Evolutionary conservation across 2,329 filamentous ascomycete species (phyloP).

Genomic region (Cladosporium sp.): DNA sequence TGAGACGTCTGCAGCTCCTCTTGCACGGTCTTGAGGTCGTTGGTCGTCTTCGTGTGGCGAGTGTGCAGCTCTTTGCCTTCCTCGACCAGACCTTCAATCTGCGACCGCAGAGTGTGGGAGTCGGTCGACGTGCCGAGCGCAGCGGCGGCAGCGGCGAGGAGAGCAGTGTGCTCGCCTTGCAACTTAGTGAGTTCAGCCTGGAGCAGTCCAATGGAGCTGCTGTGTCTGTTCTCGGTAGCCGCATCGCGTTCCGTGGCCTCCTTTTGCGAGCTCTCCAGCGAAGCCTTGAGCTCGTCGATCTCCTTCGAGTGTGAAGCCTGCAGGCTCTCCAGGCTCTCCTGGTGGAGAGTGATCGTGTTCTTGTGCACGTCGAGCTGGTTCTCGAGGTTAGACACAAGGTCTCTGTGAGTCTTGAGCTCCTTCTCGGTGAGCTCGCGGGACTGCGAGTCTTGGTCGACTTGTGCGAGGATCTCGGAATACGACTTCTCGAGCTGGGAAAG

Average conservation of each 20-base stretch:
- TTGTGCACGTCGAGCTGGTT: slow-evolving; percentile 52
- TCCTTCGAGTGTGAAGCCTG: slow-evolving; percentile 50
- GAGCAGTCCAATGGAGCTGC: slow-evolving; percentile 35
- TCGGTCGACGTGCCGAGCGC: slow-evolving; percentile 59
- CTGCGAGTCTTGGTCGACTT: slow-evolving; percentile 61
- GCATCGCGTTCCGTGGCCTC: slow-evolving; percentile 29
- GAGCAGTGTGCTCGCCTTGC: slow-evolving; percentile 52
- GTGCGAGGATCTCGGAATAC: slow-evolving; percentile 57
- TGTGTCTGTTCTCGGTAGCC: slow-evolving; percentile 32
- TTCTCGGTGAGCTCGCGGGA: slow-evolving; percentile 51
- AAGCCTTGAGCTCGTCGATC: slow-evolving; percentile 56
- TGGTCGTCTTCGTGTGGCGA: slow-evolving; percentile 38
- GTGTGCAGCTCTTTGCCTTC: slow-evolving; percentile 39
- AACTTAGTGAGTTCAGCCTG: slow-evolving; percentile 56
- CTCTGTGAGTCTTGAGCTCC: slow-evolving; percentile 46
- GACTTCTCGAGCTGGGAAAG: slow-evolving; percentile 69
- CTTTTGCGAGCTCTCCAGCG: slow-evolving; percentile 38
- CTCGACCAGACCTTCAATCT: slow-evolving; percentile 39
- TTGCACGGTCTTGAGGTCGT: slow-evolving; percentile 36
- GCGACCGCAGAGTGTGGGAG: slow-evolving; percentile 34
- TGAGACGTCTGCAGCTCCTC: slow-evolving; percentile 38
- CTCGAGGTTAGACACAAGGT: slow-evolving; percentile 50
- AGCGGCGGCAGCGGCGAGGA: slow-evolving; percentile 57
- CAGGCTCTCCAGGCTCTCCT: slow-evolving; percentile 47
- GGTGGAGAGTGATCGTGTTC: slow-evolving; percentile 47